Conservation (phyloP, 2,329 filamentous ascomycete species). For the Colletotrichum eremochloae region DNA sequence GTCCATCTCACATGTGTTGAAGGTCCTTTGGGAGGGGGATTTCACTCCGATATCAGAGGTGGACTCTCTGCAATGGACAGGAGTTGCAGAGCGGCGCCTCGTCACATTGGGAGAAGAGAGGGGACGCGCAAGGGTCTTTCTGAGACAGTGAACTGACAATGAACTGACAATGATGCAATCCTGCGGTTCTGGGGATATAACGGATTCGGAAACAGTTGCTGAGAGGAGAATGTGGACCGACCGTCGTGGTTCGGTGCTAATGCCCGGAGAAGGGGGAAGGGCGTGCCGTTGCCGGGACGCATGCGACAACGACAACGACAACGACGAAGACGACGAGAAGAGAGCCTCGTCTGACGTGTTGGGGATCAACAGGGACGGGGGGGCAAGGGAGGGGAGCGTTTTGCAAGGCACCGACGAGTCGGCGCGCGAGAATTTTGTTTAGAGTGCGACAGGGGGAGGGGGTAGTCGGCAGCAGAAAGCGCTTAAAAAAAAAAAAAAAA, state of each 20-base stretch:
- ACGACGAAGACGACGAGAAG: neutral
- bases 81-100: neutral
- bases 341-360: no score
- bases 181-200: neutral
- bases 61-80: neutral
- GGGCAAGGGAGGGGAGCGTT: no score
- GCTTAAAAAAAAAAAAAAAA: neutral
- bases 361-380: neutral
- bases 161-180: neutral
- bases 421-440: neutral
- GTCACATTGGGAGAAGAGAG: constrained; percentile 4
- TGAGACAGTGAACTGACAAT: neutral
- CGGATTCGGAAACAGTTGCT: neutral
- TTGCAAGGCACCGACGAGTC: neutral
- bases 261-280: neutral
- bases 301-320: neutral
- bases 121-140: constrained; percentile 1
- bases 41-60: neutral
- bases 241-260: neutral
- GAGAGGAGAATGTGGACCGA: neutral
- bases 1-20: neutral
- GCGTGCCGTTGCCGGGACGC: constrained; percentile 29
- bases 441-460: neutral
- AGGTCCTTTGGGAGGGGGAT: no score
- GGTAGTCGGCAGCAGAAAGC: neutral